Conservation (phyloP, 2,329 filamentous ascomycete genomes). For the Fusarium poae region DNA sequence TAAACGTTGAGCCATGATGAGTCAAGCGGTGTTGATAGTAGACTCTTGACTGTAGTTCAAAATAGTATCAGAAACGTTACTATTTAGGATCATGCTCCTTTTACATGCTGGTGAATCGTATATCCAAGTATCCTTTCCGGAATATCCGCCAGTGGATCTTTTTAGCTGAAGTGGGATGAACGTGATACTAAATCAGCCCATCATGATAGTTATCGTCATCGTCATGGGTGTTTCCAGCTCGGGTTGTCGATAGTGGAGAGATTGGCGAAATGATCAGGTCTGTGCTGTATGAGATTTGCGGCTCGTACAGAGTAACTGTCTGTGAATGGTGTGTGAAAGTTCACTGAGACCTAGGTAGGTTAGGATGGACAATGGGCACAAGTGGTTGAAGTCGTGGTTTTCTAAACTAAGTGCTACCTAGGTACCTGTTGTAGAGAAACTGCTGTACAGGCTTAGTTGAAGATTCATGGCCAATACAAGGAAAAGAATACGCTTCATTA, state of each 20-base stretch:
- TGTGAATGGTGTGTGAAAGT: neutral
- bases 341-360: neutral
- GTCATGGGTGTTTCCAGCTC: neutral
- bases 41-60: neutral
- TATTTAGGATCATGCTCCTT: constrained; percentile 10
- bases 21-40: neutral
- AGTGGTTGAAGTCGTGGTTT: too few relatives aligned
- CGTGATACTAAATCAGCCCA: constrained; percentile 41
- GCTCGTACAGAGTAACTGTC: neutral
- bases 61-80: neutral
- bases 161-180: constrained; percentile 22
- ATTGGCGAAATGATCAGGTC: constrained; percentile 6
- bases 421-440: too few relatives aligned
- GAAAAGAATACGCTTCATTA: neutral
- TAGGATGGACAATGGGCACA: neutral
- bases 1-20: constrained; percentile 42
- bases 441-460: too few relatives aligned
- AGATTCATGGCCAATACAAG: neutral
- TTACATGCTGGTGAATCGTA: constrained; percentile 20
- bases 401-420: neutral
- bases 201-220: neutral
- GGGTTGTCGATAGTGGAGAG: constrained; percentile 2
- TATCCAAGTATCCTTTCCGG: constrained; percentile 48
- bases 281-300: neutral
- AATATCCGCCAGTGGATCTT: constrained; percentile 32